phyloP scores from a whole-genome alignment of 225 moss, liverwort and hornwort genomes.

The Pleurozium schreberi region DNA sequence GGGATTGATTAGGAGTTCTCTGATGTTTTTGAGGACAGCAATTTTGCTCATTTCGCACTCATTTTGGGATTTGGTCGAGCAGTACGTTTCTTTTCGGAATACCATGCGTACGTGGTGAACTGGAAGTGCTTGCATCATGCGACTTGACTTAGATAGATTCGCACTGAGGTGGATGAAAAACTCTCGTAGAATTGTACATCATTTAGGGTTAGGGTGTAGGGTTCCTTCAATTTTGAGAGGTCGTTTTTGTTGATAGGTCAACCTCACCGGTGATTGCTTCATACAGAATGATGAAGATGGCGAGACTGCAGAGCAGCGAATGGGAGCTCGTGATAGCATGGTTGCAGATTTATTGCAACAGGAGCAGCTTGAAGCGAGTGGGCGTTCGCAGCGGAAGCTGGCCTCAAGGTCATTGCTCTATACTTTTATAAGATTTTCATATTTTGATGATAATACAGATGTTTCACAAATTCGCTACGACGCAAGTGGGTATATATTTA shows the following conservation, averaged over 20 bases:
- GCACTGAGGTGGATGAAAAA: not conserved
- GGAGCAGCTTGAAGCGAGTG: slow-evolving; percentile 88
- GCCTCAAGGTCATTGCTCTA: slow-evolving; percentile 48
- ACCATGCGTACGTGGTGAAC: not conserved
- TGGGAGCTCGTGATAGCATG: slow-evolving; percentile 76
- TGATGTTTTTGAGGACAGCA: not conserved
- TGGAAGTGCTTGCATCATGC: not conserved
- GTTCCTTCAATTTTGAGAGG: not conserved
- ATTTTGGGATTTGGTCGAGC: not conserved
- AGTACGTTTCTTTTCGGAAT: not conserved
- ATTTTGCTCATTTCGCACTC: not conserved
- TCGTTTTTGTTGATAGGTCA: not conserved
- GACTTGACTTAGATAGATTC: not conserved
- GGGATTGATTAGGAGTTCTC: not conserved
- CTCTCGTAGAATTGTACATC: not conserved
- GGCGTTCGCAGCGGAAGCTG: slow-evolving; percentile 75
- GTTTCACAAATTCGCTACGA: not conserved
- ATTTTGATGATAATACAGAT: not conserved
- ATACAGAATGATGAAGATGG: slow-evolving; percentile 37
- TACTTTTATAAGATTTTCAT: not conserved
- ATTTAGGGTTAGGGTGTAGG: not conserved
- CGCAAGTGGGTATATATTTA: not conserved
- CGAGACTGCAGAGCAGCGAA: slow-evolving; percentile 48
- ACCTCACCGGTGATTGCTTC: not conserved
- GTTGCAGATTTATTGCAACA: slow-evolving; percentile 89